Evolutionary conservation across 495 filamentous ascomycete species (phyloP).

Genomic region (Xylaria longipes): DNA sequence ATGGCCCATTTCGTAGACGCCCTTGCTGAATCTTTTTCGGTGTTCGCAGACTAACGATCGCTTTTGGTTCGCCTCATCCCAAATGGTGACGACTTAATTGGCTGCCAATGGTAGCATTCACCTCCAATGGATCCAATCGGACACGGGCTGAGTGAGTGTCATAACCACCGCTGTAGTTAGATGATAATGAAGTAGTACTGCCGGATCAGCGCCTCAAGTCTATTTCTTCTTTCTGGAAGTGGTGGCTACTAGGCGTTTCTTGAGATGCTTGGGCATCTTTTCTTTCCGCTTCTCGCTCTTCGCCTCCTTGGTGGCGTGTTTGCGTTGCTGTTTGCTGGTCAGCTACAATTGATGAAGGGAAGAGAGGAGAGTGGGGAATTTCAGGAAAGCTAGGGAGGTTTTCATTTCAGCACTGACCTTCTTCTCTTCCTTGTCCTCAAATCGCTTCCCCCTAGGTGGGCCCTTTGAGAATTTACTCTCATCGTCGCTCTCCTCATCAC

Average conservation of each 20-base stretch:
- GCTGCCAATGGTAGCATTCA: neutral
- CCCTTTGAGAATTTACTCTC: slow-evolving; percentile 66
- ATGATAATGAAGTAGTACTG: neutral
- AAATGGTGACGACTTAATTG: neutral
- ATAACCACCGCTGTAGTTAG: neutral
- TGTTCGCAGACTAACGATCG: neutral
- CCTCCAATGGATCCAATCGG: neutral
- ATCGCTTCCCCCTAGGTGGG: slow-evolving; percentile 81
- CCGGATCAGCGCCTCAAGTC: neutral
- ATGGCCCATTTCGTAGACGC: too few species aligned
- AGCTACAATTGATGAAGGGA: slow-evolving; percentile 20
- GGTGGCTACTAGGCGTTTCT: slow-evolving; percentile 73
- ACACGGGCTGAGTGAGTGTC: neutral
- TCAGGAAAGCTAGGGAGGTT: neutral
- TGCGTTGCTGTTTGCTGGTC: slow-evolving; percentile 66
- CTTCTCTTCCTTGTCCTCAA: slow-evolving; percentile 89
- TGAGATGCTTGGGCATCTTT: slow-evolving; percentile 94
- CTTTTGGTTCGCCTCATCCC: neutral
- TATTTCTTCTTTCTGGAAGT: slow-evolving; percentile 45
- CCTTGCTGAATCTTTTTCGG: neutral
- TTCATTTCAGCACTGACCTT: slow-evolving; percentile 55
- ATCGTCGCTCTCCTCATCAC: slow-evolving; percentile 55
- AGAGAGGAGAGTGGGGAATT: neutral
- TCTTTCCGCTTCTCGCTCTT: slow-evolving; percentile 89
- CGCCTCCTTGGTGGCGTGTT: slow-evolving; percentile 89